phyloP scores from a whole-genome alignment of 306 rosid genomes.

The Quercus wislizeni region DNA sequence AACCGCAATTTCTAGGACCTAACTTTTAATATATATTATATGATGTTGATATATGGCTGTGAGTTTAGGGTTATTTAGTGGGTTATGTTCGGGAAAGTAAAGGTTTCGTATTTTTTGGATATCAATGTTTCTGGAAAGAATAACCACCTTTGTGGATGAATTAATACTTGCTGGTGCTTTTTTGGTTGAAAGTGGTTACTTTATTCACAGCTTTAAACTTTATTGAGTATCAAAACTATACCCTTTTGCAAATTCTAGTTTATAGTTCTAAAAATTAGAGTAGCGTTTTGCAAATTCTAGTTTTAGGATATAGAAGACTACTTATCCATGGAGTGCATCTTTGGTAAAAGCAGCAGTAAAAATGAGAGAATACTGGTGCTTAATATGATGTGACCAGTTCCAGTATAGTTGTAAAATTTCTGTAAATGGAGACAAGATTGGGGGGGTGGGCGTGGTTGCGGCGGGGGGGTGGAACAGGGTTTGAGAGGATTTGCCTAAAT shows the following conservation, averaged over 20 bases:
- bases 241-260: background rate
- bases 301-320: background rate
- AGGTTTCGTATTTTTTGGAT: background rate
- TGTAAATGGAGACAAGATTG: background rate
- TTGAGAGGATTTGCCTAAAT: background rate
- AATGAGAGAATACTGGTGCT: background rate
- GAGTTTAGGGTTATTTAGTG: background rate
- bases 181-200: background rate
- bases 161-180: background rate
- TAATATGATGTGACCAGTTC: background rate
- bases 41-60: background rate
- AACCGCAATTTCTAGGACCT: too few species aligned
- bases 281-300: background rate
- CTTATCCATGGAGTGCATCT: background rate
- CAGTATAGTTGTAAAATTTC: background rate
- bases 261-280: background rate
- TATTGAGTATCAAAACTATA: background rate
- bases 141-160: background rate
- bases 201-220: background rate
- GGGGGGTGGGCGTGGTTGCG: accelerated
- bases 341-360: background rate
- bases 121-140: background rate
- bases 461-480: background rate
- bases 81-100: background rate
- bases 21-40: too few species aligned